Conservation (phyloP, 768 basidiomycete genomes). For the Hygrophoropsis aurantiaca region DNA sequence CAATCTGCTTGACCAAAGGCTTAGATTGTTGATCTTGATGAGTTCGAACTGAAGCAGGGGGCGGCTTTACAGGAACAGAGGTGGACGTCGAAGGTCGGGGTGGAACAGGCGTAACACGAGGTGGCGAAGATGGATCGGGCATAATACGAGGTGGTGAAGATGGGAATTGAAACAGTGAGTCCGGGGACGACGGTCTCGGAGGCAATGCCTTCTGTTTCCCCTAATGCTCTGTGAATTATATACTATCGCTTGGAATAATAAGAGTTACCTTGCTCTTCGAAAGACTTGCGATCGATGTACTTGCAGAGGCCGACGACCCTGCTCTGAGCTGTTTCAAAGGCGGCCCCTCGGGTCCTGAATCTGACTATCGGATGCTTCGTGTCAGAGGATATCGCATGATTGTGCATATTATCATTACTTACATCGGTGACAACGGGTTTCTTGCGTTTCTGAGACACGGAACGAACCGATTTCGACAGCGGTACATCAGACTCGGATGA, state of each 20-base stretch:
- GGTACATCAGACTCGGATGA: slow-evolving; percentile 9
- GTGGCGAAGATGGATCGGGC: background rate
- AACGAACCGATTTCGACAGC: background rate
- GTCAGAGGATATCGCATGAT: slow-evolving; percentile 1
- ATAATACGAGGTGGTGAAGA: background rate
- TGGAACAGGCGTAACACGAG: background rate
- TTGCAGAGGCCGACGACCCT: too few relatives aligned
- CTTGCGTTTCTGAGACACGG: slow-evolving; percentile 3
- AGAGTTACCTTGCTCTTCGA: too few relatives aligned
- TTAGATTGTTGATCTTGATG: slow-evolving; percentile 28
- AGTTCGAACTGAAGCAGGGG: slow-evolving; percentile 14
- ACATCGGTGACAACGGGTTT: slow-evolving; percentile 3
- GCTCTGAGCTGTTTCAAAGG: slow-evolving; percentile 1
- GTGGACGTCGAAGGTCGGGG: slow-evolving; percentile 3
- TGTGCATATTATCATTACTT: background rate
- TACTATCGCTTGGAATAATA: too few relatives aligned
- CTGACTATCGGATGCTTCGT: slow-evolving; percentile 4
- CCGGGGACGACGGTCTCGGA: too few relatives aligned
- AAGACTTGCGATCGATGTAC: too few relatives aligned
- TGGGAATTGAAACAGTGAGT: too few relatives aligned
- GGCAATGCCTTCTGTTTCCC: too few relatives aligned
- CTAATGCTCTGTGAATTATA: too few relatives aligned
- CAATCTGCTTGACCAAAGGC: slow-evolving; percentile 33
- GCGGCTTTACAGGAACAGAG: slow-evolving; percentile 12
- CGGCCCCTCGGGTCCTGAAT: slow-evolving; percentile 3